These are phyloP conservation scores for Mycena citricolor DNA, from an alignment of 1,284 basidiomycete genomes.

Conservation along the genomic window DNA sequence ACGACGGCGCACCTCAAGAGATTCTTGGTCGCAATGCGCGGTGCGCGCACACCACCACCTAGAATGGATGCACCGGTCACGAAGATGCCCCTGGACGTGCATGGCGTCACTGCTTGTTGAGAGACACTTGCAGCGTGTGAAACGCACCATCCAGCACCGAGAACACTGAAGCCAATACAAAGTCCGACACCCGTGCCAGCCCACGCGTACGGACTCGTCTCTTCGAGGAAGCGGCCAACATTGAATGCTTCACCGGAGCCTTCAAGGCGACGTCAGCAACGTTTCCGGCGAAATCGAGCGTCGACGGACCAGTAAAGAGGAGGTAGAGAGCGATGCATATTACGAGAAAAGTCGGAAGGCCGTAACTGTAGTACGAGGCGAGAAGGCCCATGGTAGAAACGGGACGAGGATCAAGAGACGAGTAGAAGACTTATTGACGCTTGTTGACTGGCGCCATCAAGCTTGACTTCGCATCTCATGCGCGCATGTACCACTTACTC, in stretches of 20 bases:
- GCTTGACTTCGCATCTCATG: constrained; percentile 6
- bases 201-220: constrained; percentile 94
- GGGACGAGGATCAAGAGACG: no score
- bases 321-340: constrained; percentile 77
- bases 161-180: constrained; percentile 91
- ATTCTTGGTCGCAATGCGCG: constrained; percentile 96
- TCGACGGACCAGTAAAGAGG: constrained; percentile 73
- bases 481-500: constrained; percentile 83
- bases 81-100: constrained; percentile 88
- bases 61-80: constrained; percentile 94
- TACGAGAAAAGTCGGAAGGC: constrained; percentile 64
- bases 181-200: constrained; percentile 88
- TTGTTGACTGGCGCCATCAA: constrained; percentile 12
- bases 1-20: constrained; percentile 77
- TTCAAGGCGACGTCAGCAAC: constrained; percentile 31
- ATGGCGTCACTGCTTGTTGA: constrained; percentile 5
- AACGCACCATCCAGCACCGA: constrained; percentile 93
- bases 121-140: background rate
- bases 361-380: constrained; percentile 60
- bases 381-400: constrained; percentile 39
- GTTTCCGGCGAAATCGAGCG: background rate
- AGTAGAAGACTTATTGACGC: constrained; percentile 19
- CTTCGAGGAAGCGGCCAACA: constrained; percentile 88
- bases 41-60: constrained; percentile 92
- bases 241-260: constrained; percentile 90